phyloP scores from a whole-genome alignment of 129 eudicot species.

The Erigeron canadensis region DNA sequence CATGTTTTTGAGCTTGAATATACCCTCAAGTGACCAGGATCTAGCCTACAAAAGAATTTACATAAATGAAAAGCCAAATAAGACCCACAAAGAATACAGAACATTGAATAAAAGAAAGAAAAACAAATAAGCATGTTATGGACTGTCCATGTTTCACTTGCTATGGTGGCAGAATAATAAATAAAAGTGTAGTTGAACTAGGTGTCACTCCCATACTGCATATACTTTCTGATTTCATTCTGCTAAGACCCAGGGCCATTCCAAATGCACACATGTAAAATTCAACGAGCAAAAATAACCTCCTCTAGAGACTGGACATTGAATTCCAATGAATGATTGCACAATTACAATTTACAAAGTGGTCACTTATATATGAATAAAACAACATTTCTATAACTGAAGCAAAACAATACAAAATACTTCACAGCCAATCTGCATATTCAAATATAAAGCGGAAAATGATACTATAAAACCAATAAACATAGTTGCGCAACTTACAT shows the following conservation, averaged over 20 bases:
- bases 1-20: conserved; percentile 69
- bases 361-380: not conserved
- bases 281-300: too few relatives aligned
- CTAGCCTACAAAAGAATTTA: conserved; percentile 61
- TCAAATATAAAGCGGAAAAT: not conserved
- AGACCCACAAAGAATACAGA: not conserved
- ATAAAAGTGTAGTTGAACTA: not conserved
- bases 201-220: not conserved
- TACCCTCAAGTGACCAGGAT: conserved; percentile 74
- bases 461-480: not conserved
- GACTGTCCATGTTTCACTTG: not conserved
- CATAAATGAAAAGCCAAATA: not conserved
- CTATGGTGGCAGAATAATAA: not conserved
- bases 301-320: too few relatives aligned
- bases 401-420: not conserved
- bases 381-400: not conserved
- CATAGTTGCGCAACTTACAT: not conserved
- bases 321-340: too few relatives aligned
- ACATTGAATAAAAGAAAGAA: not conserved
- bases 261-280: too few relatives aligned
- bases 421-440: too few relatives aligned
- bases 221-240: not conserved
- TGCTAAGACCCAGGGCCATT: too few relatives aligned
- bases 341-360: too few relatives aligned
- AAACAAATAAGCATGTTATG: not conserved